Conservation (phyloP, 495 filamentous ascomycete species). For the Rusavskia elegans region DNA sequence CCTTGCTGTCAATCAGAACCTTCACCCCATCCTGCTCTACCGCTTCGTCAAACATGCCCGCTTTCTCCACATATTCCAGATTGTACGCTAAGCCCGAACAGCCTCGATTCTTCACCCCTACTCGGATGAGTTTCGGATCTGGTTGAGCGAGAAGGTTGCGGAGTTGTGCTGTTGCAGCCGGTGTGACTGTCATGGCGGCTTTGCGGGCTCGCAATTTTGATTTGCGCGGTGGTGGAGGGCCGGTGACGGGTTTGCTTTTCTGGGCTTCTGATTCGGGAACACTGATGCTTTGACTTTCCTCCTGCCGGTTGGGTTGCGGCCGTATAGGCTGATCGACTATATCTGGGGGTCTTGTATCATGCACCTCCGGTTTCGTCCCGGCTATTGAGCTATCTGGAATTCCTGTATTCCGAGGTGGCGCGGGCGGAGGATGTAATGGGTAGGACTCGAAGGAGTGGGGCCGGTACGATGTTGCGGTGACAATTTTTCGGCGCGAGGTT, state of each 20-base stretch:
- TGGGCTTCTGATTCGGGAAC: conserved; percentile 51
- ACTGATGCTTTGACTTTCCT: conserved; percentile 17
- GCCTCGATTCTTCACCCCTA: conserved; percentile 89
- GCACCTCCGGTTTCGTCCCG: conserved; percentile 31
- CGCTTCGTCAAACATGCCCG: conserved; percentile 72
- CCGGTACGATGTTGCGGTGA: conserved; percentile 61
- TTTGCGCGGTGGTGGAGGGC: conserved; percentile 29
- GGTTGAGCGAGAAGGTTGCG: conserved; percentile 61
- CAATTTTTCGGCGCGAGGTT: conserved; percentile 48
- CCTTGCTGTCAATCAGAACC: conserved; percentile 92
- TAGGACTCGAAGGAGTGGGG: conserved; percentile 51
- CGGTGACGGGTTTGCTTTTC: conserved; percentile 30
- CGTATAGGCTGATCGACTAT: conserved; percentile 17
- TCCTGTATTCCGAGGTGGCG: conserved; percentile 47
- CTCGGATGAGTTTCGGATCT: conserved; percentile 77
- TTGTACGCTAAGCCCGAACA: conserved; percentile 94
- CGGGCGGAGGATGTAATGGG: conserved; percentile 22
- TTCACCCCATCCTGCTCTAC: conserved; percentile 94
- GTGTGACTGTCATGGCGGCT: conserved; percentile 76
- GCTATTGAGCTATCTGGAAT: conserved; percentile 56
- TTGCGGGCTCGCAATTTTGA: conserved; percentile 69
- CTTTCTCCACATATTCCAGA: conserved; percentile 86
- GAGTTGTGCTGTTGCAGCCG: conserved; percentile 60
- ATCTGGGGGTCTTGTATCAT: conserved; percentile 35
- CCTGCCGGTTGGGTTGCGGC: not conserved